These are phyloP conservation scores for Xylariaceae sp. DNA, from an alignment of 2,329 filamentous ascomycete species.

Conservation along the genomic window DNA sequence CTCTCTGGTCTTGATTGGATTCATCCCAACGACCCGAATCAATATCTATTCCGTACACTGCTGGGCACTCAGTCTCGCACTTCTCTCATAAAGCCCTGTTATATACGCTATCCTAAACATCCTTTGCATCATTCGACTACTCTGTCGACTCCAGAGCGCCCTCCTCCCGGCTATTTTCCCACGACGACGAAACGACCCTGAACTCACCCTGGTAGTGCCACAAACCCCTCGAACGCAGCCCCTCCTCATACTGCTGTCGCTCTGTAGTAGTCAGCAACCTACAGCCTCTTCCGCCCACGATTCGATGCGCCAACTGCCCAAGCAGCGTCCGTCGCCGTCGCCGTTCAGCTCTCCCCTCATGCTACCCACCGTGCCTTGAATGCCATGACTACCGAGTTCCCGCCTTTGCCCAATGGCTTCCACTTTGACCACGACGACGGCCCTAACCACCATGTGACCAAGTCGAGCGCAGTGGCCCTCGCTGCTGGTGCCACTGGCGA, in stretches of 20 bases:
- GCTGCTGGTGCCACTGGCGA: conserved; percentile 1
- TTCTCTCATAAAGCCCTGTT: too few relatives aligned
- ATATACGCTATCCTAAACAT: too few relatives aligned
- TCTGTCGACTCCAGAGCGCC: too few relatives aligned
- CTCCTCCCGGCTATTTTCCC: too few relatives aligned
- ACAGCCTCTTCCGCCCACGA: neutral
- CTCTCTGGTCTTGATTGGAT: too few relatives aligned
- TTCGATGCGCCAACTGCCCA: conserved; percentile 18
- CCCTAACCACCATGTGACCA: conserved; percentile 27
- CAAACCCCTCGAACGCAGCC: neutral
- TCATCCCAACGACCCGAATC: too few relatives aligned
- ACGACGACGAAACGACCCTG: too few relatives aligned
- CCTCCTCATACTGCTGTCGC: neutral
- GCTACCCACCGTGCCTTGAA: conserved; percentile 16
- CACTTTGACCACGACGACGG: conserved; percentile 22
- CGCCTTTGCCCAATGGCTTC: conserved; percentile 31
- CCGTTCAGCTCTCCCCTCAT: conserved; percentile 12
- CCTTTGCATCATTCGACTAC: too few relatives aligned
- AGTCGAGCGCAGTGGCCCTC: neutral
- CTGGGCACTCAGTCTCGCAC: too few relatives aligned
- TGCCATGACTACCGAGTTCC: conserved; percentile 35
- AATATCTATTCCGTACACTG: too few relatives aligned
- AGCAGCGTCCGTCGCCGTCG: conserved; percentile 2
- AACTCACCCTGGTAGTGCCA: too few relatives aligned
- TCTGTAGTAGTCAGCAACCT: neutral